These are phyloP conservation scores for Helichrysum umbraculigerum DNA, from an alignment of 129 eudicot genomes.

Conservation along the genomic window DNA sequence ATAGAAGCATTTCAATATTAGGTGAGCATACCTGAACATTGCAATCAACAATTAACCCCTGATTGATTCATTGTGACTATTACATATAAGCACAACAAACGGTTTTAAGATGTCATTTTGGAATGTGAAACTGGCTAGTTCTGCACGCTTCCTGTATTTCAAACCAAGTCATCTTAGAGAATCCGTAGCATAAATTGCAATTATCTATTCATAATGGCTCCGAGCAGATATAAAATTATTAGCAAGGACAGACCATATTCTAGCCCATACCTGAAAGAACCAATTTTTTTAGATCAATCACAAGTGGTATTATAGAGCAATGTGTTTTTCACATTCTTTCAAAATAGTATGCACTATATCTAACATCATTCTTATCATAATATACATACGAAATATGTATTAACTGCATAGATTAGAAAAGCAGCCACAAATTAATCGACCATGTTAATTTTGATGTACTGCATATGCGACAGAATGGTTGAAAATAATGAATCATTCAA, in stretches of 20 bases:
- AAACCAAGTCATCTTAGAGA: constrained; percentile 90
- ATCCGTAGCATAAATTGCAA: constrained; percentile 97
- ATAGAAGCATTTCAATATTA: too few species aligned
- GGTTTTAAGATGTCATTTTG: constrained; percentile 96
- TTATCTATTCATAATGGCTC: constrained; percentile 92
- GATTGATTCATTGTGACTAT: too few species aligned
- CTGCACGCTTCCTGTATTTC: constrained; percentile 94
- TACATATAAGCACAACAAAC: constrained; percentile 41
- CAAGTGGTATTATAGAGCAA: not conserved
- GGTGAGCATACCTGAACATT: too few species aligned
- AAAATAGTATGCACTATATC: too few species aligned
- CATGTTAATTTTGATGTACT: too few species aligned
- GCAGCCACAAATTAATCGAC: too few species aligned
- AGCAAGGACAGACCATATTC: constrained; percentile 85
- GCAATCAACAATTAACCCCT: too few species aligned
- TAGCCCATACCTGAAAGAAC: constrained; percentile 86
- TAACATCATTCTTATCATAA: too few species aligned
- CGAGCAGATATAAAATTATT: constrained; percentile 45
- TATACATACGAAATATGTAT: too few species aligned
- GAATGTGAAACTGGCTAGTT: constrained; percentile 88
- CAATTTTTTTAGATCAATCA: constrained; percentile 17
- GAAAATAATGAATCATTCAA: too few species aligned
- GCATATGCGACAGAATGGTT: too few species aligned
- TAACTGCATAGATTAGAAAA: too few species aligned
- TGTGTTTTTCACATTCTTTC: constrained; percentile 4